A percentile compares a stretch with the other conserved stretches of the same genome.
Conservation (phyloP, 371 early-diverging fungal genomes). For the Chytridiales sp. region DNA sequence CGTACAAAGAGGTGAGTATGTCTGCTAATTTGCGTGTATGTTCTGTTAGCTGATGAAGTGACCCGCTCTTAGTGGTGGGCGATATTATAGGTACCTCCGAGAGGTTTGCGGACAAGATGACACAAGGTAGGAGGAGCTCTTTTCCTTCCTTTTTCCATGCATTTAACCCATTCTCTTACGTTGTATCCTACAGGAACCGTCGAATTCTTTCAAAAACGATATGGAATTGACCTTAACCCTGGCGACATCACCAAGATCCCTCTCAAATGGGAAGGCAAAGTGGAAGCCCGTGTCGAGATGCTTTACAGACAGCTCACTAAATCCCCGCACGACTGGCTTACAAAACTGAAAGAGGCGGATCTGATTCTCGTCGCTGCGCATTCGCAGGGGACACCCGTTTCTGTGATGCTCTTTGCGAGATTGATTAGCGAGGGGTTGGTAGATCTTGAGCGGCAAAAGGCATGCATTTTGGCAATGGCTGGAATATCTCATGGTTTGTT, state of each 20-base stretch:
- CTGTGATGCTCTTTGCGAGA: slow-evolving; percentile 67
- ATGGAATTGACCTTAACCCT: slow-evolving; percentile 51
- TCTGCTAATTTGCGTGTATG: neutral
- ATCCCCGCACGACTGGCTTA: slow-evolving; percentile 25
- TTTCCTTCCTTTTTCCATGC: neutral
- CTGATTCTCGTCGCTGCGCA: slow-evolving; percentile 83
- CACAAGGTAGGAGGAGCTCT: slow-evolving; percentile 18
- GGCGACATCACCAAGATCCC: slow-evolving; percentile 72
- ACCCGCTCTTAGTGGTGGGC: slow-evolving; percentile 62
- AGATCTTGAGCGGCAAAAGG: slow-evolving; percentile 60
- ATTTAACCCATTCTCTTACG: slow-evolving; percentile 4
- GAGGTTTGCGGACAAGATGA: slow-evolving; percentile 86
- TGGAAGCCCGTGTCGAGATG: slow-evolving; percentile 75
- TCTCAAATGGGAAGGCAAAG: slow-evolving; percentile 86
- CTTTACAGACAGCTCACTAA: slow-evolving; percentile 60
- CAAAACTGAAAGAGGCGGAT: slow-evolving; percentile 60
- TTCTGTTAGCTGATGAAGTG: neutral
- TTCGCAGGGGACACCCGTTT: slow-evolving; percentile 90
- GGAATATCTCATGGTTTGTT: slow-evolving; percentile 23
- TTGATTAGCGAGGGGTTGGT: slow-evolving; percentile 67
- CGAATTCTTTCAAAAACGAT: slow-evolving; percentile 32
- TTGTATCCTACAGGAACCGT: slow-evolving; percentile 7
- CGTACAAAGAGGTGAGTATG: slow-evolving; percentile 24
- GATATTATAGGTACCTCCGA: slow-evolving; percentile 90
- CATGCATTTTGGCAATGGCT: slow-evolving; percentile 86